phyloP scores from a whole-genome alignment of 2,329 filamentous ascomycete species.

The Colletotrichum sp. region DNA sequence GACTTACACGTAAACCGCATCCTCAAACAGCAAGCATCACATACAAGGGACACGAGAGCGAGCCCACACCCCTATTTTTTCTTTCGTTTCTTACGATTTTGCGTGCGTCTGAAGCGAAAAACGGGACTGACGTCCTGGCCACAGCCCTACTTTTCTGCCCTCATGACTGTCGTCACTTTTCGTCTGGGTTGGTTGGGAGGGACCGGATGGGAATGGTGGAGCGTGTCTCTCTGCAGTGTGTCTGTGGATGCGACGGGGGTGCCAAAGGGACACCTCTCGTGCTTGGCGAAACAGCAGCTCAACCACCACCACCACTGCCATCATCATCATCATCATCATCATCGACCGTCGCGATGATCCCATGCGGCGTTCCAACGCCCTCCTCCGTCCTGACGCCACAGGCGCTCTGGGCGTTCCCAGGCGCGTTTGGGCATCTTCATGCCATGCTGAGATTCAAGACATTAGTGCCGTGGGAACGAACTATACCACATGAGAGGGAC shows the following conservation, averaged over 20 bases:
- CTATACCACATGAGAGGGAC: neutral
- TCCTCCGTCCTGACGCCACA: neutral
- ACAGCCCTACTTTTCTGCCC: slow-evolving; percentile 11
- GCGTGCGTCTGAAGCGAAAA: neutral
- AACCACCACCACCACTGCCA: neutral
- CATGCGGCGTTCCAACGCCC: neutral
- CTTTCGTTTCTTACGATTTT: neutral
- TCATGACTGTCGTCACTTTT: neutral
- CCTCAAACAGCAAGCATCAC: neutral
- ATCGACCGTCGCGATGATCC: neutral
- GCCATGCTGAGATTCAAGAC: neutral
- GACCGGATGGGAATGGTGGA: neutral
- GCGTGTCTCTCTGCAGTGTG: neutral
- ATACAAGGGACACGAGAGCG: neutral
- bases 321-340: neutral
- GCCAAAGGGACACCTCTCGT: neutral
- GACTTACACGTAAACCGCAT: neutral
- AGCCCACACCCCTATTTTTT: neutral
- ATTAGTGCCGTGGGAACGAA: neutral
- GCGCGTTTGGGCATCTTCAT: neutral
- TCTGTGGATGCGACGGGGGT: neutral
- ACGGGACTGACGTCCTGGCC: neutral
- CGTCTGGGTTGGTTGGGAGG: neutral
- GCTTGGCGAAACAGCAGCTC: neutral
- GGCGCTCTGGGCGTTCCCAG: neutral